These are phyloP conservation scores for Naumovozyma baii DNA, from an alignment of 805 yeast genomes.

Conservation along the genomic window DNA sequence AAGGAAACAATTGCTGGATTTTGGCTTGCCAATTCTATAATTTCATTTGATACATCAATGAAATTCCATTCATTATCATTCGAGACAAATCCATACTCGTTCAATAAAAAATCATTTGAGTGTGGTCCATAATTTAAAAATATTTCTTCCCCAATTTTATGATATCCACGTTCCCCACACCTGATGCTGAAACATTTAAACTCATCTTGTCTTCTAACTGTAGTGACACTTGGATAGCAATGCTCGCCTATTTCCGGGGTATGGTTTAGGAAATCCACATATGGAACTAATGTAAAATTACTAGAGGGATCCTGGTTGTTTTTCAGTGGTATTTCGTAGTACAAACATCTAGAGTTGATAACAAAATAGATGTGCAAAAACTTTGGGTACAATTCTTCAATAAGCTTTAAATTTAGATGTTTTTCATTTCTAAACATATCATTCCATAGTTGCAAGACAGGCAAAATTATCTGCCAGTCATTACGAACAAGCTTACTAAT, in stretches of 20 bases:
- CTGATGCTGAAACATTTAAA: conserved; percentile 20
- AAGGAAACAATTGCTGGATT: conserved; percentile 32
- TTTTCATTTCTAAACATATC: conserved; percentile 2
- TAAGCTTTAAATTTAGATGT: background rate
- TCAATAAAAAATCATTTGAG: conserved; percentile 66
- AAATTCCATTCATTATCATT: conserved; percentile 55
- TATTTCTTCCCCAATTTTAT: conserved; percentile 41
- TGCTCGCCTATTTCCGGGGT: conserved; percentile 36
- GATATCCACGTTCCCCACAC: conserved; percentile 17
- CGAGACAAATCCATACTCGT: conserved; percentile 79
- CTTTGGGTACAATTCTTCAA: conserved; percentile 4
- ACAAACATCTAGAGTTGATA: conserved; percentile 85
- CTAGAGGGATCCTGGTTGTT: conserved; percentile 36
- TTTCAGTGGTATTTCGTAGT: conserved; percentile 54
- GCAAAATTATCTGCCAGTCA: conserved; percentile 37
- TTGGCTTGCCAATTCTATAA: conserved; percentile 30
- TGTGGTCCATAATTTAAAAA: conserved; percentile 82
- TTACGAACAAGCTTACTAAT: conserved; percentile 35
- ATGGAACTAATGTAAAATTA: conserved; percentile 86
- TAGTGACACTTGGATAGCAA: conserved; percentile 40
- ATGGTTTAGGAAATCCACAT: conserved; percentile 83
- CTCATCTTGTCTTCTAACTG: conserved; percentile 38
- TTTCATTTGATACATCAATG: conserved; percentile 47
- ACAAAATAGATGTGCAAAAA: conserved; percentile 75
- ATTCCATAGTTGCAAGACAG: conserved; percentile 20